phyloP scores from a whole-genome alignment of 257 asterid species.

The Penstemon newberryi region DNA sequence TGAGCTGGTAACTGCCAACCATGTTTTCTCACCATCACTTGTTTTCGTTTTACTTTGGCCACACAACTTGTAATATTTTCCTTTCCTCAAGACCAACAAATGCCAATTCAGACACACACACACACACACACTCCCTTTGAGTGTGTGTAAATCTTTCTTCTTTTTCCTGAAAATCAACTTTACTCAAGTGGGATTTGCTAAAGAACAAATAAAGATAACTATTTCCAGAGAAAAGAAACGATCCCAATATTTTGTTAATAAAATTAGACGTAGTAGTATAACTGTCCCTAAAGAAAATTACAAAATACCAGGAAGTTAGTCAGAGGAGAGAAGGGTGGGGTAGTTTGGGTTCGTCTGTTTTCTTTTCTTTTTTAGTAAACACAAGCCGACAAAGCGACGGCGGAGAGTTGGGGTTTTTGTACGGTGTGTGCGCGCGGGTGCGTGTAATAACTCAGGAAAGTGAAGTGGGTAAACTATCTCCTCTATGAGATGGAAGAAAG shows the following conservation, averaged over 20 bases:
- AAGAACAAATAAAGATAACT: conserved; percentile 9
- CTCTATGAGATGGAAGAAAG: neutral
- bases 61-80: conserved; percentile 19
- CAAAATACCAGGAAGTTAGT: conserved; percentile 35
- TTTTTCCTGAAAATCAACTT: conserved; percentile 34
- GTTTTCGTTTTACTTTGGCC: conserved; percentile 35
- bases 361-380: conserved; percentile 1
- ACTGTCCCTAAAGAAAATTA: conserved; percentile 34
- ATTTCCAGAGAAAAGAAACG: conserved; percentile 2
- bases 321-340: conserved; percentile 11
- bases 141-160: conserved; percentile 22
- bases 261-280: conserved; percentile 27
- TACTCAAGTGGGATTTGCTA: conserved; percentile 30
- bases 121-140: neutral
- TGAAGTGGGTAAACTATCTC: conserved; percentile 27
- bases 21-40: conserved; percentile 93
- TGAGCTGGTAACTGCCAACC: conserved; percentile 99
- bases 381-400: conserved; percentile 44
- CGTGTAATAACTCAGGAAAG: neutral
- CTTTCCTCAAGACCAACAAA: conserved; percentile 15
- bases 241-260: conserved; percentile 17
- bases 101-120: conserved; percentile 29
- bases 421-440: conserved; percentile 16
- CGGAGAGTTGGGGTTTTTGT: conserved; percentile 13
- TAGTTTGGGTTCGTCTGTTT: neutral